Conservation (phyloP, 1,139 yeast species). For the Blastobotrys serpentis region DNA sequence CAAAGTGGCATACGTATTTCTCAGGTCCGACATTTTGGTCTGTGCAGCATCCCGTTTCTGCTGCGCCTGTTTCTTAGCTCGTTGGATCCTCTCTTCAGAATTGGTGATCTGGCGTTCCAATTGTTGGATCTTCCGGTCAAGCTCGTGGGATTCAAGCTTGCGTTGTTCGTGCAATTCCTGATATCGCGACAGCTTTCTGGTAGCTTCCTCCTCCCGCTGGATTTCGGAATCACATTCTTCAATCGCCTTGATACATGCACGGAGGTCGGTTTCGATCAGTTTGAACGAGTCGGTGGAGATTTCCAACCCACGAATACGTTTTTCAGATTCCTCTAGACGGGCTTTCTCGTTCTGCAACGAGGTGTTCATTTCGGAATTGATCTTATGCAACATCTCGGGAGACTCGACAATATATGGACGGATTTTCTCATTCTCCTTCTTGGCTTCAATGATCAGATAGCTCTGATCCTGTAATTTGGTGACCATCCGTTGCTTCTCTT, state of each 20-base stretch:
- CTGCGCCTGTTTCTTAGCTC: constrained; percentile 51
- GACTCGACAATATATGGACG: constrained; percentile 62
- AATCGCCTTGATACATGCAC: constrained; percentile 49
- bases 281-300: constrained; percentile 61
- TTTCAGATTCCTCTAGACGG: constrained; percentile 46
- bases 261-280: constrained; percentile 54
- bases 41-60: constrained; percentile 49
- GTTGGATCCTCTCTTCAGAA: constrained; percentile 53
- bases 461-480: constrained; percentile 56
- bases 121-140: constrained; percentile 51
- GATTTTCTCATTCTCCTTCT: constrained; percentile 58
- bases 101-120: constrained; percentile 53
- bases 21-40: constrained; percentile 47
- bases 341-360: constrained; percentile 48
- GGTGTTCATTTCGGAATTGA: constrained; percentile 55
- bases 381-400: constrained; percentile 54
- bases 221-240: constrained; percentile 60
- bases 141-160: constrained; percentile 47
- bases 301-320: constrained; percentile 51
- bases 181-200: constrained; percentile 42
- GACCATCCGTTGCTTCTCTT: constrained; percentile 57
- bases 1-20: constrained; percentile 49
- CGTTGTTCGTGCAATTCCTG: constrained; percentile 52
- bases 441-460: constrained; percentile 53
- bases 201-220: constrained; percentile 48